These are phyloP conservation scores for Penicillium crystallinum DNA, from an alignment of 495 filamentous ascomycete genomes.

Conservation along the genomic window DNA sequence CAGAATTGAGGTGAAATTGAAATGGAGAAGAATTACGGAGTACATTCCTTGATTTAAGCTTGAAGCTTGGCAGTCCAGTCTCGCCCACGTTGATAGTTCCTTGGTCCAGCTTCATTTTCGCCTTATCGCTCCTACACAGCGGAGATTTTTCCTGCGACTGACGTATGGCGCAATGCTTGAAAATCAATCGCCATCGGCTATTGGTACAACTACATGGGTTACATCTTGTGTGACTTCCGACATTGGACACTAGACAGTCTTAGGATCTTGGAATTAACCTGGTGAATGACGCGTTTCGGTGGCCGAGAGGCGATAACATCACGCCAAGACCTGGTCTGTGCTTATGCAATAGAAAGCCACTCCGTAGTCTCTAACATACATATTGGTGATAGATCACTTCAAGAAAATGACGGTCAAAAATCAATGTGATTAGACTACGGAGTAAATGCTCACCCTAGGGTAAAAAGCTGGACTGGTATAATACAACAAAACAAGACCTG, in stretches of 20 bases:
- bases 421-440: background rate
- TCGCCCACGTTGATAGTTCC: conserved; percentile 9
- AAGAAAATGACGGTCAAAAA: too few relatives aligned
- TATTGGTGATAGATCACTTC: too few relatives aligned
- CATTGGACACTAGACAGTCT: background rate
- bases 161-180: background rate
- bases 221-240: too few relatives aligned
- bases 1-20: background rate
- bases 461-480: conserved; percentile 16
- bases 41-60: background rate
- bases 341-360: too few relatives aligned
- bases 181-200: background rate
- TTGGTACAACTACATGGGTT: too few relatives aligned
- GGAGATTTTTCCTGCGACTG: background rate
- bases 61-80: conserved; percentile 1
- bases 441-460: background rate
- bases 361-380: too few relatives aligned
- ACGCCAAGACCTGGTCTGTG: background rate
- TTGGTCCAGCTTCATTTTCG: background rate
- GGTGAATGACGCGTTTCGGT: background rate
- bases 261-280: background rate
- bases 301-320: background rate
- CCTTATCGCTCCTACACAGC: background rate
- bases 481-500: conserved; percentile 8
- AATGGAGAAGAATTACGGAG: background rate